A percentile compares a stretch with the other conserved stretches of the same genome.
These are phyloP conservation scores for Jackrogersella multiformis DNA, from an alignment of 495 filamentous ascomycete genomes.

Conservation along the genomic window DNA sequence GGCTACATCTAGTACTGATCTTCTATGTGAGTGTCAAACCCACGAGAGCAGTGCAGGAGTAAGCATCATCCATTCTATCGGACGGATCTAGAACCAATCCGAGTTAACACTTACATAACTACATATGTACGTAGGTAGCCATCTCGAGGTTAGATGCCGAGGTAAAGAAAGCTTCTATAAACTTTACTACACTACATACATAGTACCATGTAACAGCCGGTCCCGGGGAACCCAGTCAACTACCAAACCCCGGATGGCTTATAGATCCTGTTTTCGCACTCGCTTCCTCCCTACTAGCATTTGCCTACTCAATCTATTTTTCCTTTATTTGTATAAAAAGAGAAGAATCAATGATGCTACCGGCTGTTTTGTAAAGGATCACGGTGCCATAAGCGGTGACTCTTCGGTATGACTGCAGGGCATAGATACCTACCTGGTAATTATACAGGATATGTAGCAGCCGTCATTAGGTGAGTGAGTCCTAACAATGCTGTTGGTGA, in stretches of 20 bases:
- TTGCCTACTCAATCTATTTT: not conserved
- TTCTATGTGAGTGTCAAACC: not conserved
- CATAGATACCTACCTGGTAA: not conserved
- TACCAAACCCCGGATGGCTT: not conserved
- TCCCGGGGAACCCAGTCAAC: not conserved
- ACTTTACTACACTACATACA: too few species aligned
- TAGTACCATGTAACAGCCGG: not conserved
- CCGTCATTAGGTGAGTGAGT: not conserved
- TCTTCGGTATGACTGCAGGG: not conserved
- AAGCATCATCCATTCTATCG: constrained; percentile 6
- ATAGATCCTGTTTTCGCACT: constrained; percentile 10
- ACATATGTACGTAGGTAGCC: not conserved
- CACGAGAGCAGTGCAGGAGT: not conserved
- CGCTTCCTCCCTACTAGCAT: not conserved
- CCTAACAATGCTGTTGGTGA: too few species aligned
- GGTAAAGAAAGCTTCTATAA: not conserved
- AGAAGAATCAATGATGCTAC: not conserved
- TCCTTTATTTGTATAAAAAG: not conserved
- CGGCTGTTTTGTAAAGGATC: not conserved
- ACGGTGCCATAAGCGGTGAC: not conserved
- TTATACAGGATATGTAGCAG: not conserved
- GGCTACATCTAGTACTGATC: constrained; percentile 4
- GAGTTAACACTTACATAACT: not conserved
- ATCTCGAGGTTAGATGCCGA: not conserved
- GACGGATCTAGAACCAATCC: constrained; percentile 1